These are phyloP conservation scores for Debaryomycetaceae sp. DNA, from an alignment of 1,139 yeast species.

Conservation along the genomic window DNA sequence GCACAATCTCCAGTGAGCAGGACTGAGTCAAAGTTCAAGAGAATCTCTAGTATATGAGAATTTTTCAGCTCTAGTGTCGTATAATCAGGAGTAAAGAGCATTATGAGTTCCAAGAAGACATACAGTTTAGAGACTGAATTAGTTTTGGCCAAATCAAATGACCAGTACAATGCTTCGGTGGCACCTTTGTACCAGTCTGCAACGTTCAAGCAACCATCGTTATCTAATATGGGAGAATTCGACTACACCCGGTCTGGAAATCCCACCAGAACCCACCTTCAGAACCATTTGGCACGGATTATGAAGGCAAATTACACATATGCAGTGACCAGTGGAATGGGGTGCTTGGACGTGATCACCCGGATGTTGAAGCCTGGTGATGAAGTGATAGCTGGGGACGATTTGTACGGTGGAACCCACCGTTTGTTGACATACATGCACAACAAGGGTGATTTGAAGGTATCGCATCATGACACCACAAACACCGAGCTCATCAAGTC, in stretches of 20 bases:
- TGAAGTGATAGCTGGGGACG: constrained; percentile 89
- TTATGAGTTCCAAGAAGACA: constrained; percentile 26
- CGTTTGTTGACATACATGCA: constrained; percentile 73
- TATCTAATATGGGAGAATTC: constrained; percentile 76
- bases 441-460: constrained; percentile 63
- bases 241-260: constrained; percentile 95
- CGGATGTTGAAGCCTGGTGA: constrained; percentile 73
- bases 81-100: not conserved
- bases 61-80: not conserved
- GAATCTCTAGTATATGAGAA: not conserved
- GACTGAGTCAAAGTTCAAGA: not conserved
- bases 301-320: constrained; percentile 71
- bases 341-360: constrained; percentile 81
- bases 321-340: constrained; percentile 91
- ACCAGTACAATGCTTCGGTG: constrained; percentile 76
- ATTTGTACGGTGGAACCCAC: constrained; percentile 89
- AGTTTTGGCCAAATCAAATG: constrained; percentile 62
- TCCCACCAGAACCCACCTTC: constrained; percentile 82
- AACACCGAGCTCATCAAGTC: constrained; percentile 56
- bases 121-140: constrained; percentile 68
- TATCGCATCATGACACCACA: constrained; percentile 82
- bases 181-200: constrained; percentile 93
- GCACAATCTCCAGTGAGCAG: not conserved
- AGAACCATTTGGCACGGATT: constrained; percentile 70
- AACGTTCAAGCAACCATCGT: constrained; percentile 80